Evolutionary conservation across 768 basidiomycete genomes (phyloP), one percentile per base, ranked within the genome.

Genomic region (Phlegmacium glaucopus): DNA sequence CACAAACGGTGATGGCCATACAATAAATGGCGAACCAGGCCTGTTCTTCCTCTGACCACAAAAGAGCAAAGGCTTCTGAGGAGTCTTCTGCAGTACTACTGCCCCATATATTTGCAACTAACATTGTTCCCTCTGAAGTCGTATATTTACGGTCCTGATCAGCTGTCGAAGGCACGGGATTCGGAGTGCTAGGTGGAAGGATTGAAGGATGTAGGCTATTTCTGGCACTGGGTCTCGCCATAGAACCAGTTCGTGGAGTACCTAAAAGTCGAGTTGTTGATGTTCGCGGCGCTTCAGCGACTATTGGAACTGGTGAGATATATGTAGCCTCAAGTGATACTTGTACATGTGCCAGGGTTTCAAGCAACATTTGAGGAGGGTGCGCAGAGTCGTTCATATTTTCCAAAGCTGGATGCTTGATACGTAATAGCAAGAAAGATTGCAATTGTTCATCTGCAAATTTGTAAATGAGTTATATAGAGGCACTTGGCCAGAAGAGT

Each of bases 321-420:
- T 92, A 94, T 2, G 82, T 82, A 2, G 90, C 88, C 47, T 92
- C 90, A 39, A 92, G 74, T 6, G 90, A 82, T 12, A 92, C 72
- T 66, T 94, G 86, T 6, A 87, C 65, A 62, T 85, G 85, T 3
- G 80, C 66, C 35, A 91, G 70, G 57, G 88, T 81, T 6, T 78
- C 65, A 6, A 87, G 69, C 25, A 90, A 67, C 17, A 61, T 51
- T 37, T 68, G 63, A n/a, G 75, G 75, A 4, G 76, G 75, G 32
- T 69, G 58, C 4, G 59, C 55, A 4, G 72, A 66, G 42, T 72
- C 67, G 35, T 58, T 61, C 10, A 69, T 62, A 9, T 52, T 45
- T n/a, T 66, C 61, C 9, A 69, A 59, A 1, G 68, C 57, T 16
- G 85, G 81, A 54, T 90, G 75, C 57, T 87, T 78, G 44, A 93